A percentile compares a stretch with the other conserved stretches of the same genome.
These are phyloP conservation scores for Loxodes magnus DNA, from an alignment of 73 alveolate species.

Conservation along the genomic window DNA sequence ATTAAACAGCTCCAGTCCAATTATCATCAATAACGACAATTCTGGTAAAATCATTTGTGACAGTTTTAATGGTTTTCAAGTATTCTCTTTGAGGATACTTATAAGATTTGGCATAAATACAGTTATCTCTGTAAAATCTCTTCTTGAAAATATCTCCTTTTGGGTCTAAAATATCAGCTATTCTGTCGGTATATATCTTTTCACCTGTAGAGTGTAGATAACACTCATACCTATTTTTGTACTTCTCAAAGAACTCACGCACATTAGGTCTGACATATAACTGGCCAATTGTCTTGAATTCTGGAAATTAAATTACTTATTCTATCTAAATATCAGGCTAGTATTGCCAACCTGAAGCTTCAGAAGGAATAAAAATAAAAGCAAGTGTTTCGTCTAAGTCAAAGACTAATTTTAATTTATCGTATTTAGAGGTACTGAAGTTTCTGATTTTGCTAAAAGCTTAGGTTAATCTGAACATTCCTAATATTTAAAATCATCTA, in stretches of 20 bases:
- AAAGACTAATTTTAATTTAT: background rate
- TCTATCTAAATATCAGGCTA: conserved; percentile 13
- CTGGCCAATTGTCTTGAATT: background rate
- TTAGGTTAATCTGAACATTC: too few relatives aligned
- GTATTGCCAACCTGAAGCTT: conserved; percentile 10
- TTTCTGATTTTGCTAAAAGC: too few relatives aligned
- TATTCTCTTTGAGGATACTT: conserved; percentile 7
- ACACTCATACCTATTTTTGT: background rate
- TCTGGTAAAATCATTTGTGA: conserved; percentile 7
- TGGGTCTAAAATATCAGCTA: conserved; percentile 13
- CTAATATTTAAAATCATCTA: too few relatives aligned
- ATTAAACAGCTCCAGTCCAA: conserved; percentile 2
- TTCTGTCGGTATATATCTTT: background rate
- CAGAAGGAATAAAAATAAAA: conserved; percentile 1
- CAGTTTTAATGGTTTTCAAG: conserved; percentile 1
- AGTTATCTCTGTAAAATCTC: conserved; percentile 1
- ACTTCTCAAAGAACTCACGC: background rate
- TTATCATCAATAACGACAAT: conserved; percentile 8
- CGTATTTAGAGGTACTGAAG: too few relatives aligned
- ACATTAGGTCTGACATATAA: conserved; percentile 8
- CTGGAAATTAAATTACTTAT: background rate
- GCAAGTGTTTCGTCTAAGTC: conserved; percentile 12
- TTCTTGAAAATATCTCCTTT: conserved; percentile 7
- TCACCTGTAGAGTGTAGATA: background rate
- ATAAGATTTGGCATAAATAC: conserved; percentile 1